A percentile compares a stretch with the other conserved stretches of the same genome.
Conservation (phyloP, 192 early-diverging fungal species). For the Backusella morwellensis region DNA sequence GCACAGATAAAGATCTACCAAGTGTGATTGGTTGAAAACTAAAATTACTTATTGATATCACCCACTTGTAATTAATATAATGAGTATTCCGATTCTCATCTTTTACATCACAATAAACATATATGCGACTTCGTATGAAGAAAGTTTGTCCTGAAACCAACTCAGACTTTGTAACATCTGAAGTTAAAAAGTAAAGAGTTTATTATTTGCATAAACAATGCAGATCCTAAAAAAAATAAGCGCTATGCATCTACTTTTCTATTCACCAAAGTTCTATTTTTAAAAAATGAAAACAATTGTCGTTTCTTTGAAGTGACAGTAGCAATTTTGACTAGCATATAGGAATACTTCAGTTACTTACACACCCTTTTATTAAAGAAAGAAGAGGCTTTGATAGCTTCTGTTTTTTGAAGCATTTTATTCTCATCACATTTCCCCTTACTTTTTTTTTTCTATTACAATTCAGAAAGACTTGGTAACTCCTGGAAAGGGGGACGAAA, state of each 20-base stretch:
- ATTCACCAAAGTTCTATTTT: background rate
- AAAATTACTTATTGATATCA: background rate
- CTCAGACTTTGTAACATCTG: background rate
- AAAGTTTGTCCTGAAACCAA: background rate
- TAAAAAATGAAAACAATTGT: background rate
- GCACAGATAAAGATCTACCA: background rate
- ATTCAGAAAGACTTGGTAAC: background rate
- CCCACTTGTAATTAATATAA: background rate
- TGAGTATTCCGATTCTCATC: background rate
- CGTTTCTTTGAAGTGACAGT: background rate
- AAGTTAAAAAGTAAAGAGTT: background rate
- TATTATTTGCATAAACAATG: background rate
- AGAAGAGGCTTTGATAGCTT: background rate
- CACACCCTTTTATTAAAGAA: background rate
- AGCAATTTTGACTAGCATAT: no score
- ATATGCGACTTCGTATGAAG: background rate
- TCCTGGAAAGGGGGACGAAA: background rate
- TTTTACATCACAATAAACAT: background rate
- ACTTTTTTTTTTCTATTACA: background rate
- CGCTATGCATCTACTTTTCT: background rate
- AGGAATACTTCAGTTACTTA: no score
- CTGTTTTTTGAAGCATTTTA: background rate
- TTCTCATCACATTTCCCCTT: background rate
- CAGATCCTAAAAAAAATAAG: background rate
- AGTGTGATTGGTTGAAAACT: background rate